These are phyloP conservation scores for Closterium sp. DNA, from an alignment of 139 green algal genomes.

Conservation along the genomic window DNA sequence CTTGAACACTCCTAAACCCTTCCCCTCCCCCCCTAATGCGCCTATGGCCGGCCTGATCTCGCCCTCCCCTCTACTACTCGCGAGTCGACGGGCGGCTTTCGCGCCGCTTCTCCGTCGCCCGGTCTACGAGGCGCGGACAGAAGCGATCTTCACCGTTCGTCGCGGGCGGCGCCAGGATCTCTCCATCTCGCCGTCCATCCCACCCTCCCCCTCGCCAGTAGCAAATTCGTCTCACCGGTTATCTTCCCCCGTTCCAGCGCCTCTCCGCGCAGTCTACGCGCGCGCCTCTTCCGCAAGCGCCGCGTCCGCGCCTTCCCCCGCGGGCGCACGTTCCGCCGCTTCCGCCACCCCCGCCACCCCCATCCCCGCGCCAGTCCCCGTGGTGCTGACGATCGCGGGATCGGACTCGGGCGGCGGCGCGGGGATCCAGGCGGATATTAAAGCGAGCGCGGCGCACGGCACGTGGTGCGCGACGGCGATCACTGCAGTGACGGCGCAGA, in stretches of 20 bases:
- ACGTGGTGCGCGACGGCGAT: constrained; percentile 76
- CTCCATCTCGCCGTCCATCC: too few relatives aligned
- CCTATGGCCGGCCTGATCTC: too few relatives aligned
- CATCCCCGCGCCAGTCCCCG: neutral
- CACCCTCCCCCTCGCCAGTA: neutral
- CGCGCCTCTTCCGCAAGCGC: too few relatives aligned
- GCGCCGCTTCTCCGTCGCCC: neutral
- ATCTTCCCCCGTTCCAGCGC: neutral
- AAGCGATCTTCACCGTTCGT: neutral
- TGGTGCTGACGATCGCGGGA: constrained; percentile 70
- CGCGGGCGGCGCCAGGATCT: neutral
- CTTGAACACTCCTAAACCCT: too few relatives aligned
- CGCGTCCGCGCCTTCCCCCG: too few relatives aligned
- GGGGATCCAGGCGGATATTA: constrained; percentile 79
- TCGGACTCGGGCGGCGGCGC: constrained; percentile 91
- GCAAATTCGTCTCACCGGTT: neutral
- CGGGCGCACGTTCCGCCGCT: neutral
- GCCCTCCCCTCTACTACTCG: too few relatives aligned
- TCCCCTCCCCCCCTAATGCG: too few relatives aligned
- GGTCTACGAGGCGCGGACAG: neutral
- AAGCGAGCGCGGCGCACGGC: constrained; percentile 58
- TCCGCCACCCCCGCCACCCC: neutral
- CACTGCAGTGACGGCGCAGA: constrained; percentile 91
- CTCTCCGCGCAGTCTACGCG: neutral
- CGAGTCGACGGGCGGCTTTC: neutral